Conservation (phyloP, 2,329 filamentous ascomycete genomes). For the Arthrocladium fulminans region DNA sequence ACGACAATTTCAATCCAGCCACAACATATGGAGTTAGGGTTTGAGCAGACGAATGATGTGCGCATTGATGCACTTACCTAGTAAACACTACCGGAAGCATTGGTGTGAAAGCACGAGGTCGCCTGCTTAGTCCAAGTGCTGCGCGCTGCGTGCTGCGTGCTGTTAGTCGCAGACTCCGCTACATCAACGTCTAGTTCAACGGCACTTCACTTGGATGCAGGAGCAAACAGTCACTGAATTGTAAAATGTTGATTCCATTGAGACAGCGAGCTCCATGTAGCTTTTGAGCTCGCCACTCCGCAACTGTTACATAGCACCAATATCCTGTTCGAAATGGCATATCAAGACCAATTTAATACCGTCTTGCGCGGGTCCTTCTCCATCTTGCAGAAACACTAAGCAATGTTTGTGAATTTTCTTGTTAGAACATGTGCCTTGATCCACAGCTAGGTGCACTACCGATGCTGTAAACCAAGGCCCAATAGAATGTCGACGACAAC, state of each 20-base stretch:
- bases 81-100: too few species aligned
- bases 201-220: not conserved
- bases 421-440: constrained; percentile 7
- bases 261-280: not conserved
- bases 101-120: too few species aligned
- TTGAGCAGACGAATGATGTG: too few species aligned
- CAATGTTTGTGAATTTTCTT: not conserved
- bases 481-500: constrained; percentile 1
- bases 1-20: too few species aligned
- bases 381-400: not conserved
- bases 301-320: not conserved
- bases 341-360: not conserved
- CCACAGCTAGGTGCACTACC: constrained; percentile 13
- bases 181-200: too few species aligned
- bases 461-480: constrained; percentile 9
- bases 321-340: not conserved
- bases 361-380: not conserved
- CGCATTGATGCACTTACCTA: too few species aligned
- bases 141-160: too few species aligned
- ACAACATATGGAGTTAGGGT: too few species aligned
- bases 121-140: too few species aligned
- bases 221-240: not conserved
- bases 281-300: not conserved
- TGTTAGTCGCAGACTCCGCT: too few species aligned
- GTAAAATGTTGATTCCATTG: not conserved